A percentile compares a stretch with the other conserved stretches of the same genome.
Conservation (phyloP, 768 basidiomycete species). For the Coprinellus aureogranulatus region DNA sequence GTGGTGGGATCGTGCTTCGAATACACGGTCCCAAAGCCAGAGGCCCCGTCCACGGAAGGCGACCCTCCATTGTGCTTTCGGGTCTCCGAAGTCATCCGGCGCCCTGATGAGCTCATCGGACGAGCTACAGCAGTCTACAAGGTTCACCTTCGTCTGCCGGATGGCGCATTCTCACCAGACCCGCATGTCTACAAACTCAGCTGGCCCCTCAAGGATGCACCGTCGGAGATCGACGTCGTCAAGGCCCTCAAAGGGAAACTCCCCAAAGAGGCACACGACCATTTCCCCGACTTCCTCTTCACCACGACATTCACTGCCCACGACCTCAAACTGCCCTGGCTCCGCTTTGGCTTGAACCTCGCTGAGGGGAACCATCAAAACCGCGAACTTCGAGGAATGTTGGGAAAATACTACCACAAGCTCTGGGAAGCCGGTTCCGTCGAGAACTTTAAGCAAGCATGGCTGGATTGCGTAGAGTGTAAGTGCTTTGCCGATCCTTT, state of each 20-base stretch:
- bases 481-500: slow-evolving; percentile 3
- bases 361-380: not conserved
- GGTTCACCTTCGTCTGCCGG: not conserved
- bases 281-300: not conserved
- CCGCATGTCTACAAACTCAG: not conserved
- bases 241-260: not conserved
- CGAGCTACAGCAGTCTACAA: not conserved
- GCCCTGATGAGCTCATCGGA: not conserved
- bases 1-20: not conserved
- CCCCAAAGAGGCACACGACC: slow-evolving; percentile 8
- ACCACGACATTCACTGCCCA: not conserved
- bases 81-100: not conserved
- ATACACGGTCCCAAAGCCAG: not conserved
- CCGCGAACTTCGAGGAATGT: slow-evolving; percentile 17
- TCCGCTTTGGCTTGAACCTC: not conserved
- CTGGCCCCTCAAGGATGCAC: not conserved
- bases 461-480: slow-evolving; percentile 31
- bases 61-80: not conserved
- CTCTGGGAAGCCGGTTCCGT: slow-evolving; percentile 20
- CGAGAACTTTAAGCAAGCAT: slow-evolving; percentile 25
- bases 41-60: no score
- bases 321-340: not conserved
- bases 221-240: not conserved
- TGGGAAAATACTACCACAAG: slow-evolving; percentile 17
- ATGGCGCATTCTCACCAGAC: not conserved